phyloP scores from a whole-genome alignment of 805 yeast species.

The Lachancea dasiensis region DNA sequence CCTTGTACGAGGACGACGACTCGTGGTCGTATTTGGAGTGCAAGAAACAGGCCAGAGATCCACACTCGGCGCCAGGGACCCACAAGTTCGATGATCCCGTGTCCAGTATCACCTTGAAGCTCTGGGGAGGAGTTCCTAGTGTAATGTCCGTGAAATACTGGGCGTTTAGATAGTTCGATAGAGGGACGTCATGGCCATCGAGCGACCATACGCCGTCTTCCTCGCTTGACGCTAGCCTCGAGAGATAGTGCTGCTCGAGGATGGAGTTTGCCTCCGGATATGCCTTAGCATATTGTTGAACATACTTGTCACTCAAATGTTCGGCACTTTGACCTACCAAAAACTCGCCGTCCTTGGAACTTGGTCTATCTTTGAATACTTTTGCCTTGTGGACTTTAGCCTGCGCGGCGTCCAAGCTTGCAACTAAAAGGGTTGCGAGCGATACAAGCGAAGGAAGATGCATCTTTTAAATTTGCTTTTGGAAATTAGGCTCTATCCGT shows the following conservation, averaged over 20 bases:
- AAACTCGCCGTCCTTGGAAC: slow-evolving; percentile 20
- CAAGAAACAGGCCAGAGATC: slow-evolving; percentile 91
- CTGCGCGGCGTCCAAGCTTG: slow-evolving; percentile 30
- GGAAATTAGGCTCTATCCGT: slow-evolving; percentile 2
- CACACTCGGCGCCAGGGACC: slow-evolving; percentile 88
- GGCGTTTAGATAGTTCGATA: slow-evolving; percentile 90
- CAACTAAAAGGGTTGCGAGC: slow-evolving; percentile 25
- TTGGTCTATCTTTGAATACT: slow-evolving; percentile 55
- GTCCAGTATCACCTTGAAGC: slow-evolving; percentile 89
- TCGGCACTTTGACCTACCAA: slow-evolving; percentile 26
- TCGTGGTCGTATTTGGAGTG: slow-evolving; percentile 87
- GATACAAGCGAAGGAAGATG: slow-evolving; percentile 26
- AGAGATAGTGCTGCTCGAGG: slow-evolving; percentile 17
- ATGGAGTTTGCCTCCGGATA: slow-evolving; percentile 36
- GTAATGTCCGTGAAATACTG: slow-evolving; percentile 91
- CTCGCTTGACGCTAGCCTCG: slow-evolving; percentile 13
- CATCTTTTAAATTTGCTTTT: slow-evolving; percentile 14
- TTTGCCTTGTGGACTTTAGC: slow-evolving; percentile 52
- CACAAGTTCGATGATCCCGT: slow-evolving; percentile 96
- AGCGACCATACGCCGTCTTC: not conserved
- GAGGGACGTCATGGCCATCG: slow-evolving; percentile 64
- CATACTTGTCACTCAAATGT: slow-evolving; percentile 58
- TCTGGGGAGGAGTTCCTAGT: slow-evolving; percentile 89
- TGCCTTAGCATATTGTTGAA: slow-evolving; percentile 42
- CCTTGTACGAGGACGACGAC: slow-evolving; percentile 73